Conservation (phyloP, 2,329 filamentous ascomycete genomes). For the Botrytis medusae region DNA sequence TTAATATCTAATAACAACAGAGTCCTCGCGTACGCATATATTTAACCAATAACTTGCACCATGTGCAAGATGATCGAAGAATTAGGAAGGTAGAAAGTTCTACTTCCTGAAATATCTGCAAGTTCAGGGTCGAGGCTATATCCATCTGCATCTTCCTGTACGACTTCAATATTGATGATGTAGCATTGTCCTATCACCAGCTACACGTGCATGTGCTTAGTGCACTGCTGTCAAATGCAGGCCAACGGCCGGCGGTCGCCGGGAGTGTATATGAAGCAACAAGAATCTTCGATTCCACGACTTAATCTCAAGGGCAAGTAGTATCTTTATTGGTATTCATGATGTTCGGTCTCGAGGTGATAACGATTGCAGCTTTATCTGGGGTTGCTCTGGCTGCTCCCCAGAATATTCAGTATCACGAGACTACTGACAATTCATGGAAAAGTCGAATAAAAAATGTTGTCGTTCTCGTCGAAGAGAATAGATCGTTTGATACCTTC, state of each 20-base stretch:
- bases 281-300: not conserved
- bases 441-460: conserved; percentile 49
- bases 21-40: not conserved
- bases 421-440: conserved; percentile 25
- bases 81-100: conserved; percentile 21
- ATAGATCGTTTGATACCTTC: conserved; percentile 44
- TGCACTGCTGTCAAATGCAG: not conserved
- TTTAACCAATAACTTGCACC: not conserved
- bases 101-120: conserved; percentile 12
- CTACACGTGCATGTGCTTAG: conserved; percentile 17
- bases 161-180: not conserved
- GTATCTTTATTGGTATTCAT: conserved; percentile 1
- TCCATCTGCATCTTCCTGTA: not conserved
- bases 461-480: conserved; percentile 48
- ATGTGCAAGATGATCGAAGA: conserved; percentile 14
- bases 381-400: conserved; percentile 29
- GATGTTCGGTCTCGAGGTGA: conserved; percentile 20
- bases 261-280: conserved; percentile 12
- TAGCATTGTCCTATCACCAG: conserved; percentile 16
- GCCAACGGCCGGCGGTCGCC: not conserved
- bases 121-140: conserved; percentile 1
- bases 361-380: conserved; percentile 26
- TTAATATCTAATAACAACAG: not conserved
- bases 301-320: not conserved
- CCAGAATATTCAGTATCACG: conserved; percentile 26